These are phyloP conservation scores for Pichia pseudocactophila DNA, from an alignment of 805 yeast species.

Conservation along the genomic window DNA sequence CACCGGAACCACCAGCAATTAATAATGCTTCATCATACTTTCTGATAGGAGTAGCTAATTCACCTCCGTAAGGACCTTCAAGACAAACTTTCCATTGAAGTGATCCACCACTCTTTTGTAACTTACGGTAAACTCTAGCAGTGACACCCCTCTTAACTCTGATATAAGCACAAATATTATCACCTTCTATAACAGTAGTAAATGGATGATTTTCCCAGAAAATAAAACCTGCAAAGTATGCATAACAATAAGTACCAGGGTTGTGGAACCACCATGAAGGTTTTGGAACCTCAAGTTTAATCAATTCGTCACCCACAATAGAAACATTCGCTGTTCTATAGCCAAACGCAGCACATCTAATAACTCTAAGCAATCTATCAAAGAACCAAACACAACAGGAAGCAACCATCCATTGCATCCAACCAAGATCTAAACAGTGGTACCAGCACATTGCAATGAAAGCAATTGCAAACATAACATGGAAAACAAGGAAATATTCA, in stretches of 20 bases:
- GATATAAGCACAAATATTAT: slow-evolving; percentile 31
- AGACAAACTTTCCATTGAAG: slow-evolving; percentile 26
- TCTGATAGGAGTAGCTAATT: slow-evolving; percentile 38
- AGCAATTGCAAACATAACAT: slow-evolving; percentile 44
- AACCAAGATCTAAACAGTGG: slow-evolving; percentile 39
- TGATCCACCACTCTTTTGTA: slow-evolving; percentile 12
- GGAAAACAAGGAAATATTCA: slow-evolving; percentile 52
- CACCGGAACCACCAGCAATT: slow-evolving; percentile 65
- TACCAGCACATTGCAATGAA: slow-evolving; percentile 49
- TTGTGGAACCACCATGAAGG: slow-evolving; percentile 40
- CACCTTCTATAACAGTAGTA: slow-evolving; percentile 37
- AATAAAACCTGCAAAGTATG: slow-evolving; percentile 43
- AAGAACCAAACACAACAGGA: slow-evolving; percentile 40
- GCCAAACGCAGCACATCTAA: slow-evolving; percentile 20
- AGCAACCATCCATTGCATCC: slow-evolving; percentile 29
- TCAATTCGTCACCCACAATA: slow-evolving; percentile 24
- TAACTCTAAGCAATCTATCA: slow-evolving; percentile 42
- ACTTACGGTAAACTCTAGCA: slow-evolving; percentile 27
- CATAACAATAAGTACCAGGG: slow-evolving; percentile 50
- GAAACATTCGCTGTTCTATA: slow-evolving; percentile 17
- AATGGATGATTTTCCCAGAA: slow-evolving; percentile 75
- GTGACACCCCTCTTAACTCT: slow-evolving; percentile 50
- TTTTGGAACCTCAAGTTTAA: slow-evolving; percentile 39
- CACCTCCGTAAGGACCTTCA: slow-evolving; percentile 60
- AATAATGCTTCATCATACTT: slow-evolving; percentile 43